phyloP scores from a whole-genome alignment of 83 land plant genomes.

The Diphasiastrum complanatum region DNA sequence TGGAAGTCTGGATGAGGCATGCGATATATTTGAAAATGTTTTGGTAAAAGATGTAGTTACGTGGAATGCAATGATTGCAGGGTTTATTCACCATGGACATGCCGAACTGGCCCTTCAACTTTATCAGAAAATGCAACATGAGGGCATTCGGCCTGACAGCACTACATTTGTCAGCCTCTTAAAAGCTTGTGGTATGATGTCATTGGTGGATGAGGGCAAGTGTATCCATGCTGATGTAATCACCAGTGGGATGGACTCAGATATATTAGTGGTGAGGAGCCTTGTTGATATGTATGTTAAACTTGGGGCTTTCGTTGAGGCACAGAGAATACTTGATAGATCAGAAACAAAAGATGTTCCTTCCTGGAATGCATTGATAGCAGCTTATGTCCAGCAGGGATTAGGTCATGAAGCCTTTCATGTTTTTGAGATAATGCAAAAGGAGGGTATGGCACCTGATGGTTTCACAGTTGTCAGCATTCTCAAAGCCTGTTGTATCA shows the following conservation, averaged over 20 bases:
- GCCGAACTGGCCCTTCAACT: slow-evolving; percentile 28
- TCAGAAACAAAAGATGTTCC: too few species aligned
- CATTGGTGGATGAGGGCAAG: not conserved
- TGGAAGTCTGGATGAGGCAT: slow-evolving; percentile 1
- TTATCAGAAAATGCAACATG: slow-evolving; percentile 33
- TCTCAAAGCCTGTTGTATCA: too few species aligned
- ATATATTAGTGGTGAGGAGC: not conserved
- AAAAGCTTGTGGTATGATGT: not conserved
- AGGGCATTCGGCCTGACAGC: slow-evolving; percentile 28
- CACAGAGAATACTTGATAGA: too few species aligned
- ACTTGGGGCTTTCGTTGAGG: not conserved
- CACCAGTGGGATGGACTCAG: not conserved
- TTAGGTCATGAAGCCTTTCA: slow-evolving; percentile 24
- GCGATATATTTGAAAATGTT: not conserved
- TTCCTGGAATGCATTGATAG: slow-evolving; percentile 37
- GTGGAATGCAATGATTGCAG: slow-evolving; percentile 6
- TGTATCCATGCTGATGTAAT: not conserved
- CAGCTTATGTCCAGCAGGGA: slow-evolving; percentile 38
- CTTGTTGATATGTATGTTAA: not conserved
- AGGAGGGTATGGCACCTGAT: slow-evolving; percentile 1
- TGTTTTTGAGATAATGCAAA: slow-evolving; percentile 16
- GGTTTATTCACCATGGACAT: slow-evolving; percentile 4
- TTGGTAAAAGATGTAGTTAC: not conserved
- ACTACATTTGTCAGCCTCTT: not conserved
- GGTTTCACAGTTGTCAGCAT: slow-evolving; percentile 8